Evolutionary conservation across 2,329 filamentous ascomycete genomes (phyloP), one percentile per base, ranked within the genome.

Genomic region (Penicillium sp.): DNA sequence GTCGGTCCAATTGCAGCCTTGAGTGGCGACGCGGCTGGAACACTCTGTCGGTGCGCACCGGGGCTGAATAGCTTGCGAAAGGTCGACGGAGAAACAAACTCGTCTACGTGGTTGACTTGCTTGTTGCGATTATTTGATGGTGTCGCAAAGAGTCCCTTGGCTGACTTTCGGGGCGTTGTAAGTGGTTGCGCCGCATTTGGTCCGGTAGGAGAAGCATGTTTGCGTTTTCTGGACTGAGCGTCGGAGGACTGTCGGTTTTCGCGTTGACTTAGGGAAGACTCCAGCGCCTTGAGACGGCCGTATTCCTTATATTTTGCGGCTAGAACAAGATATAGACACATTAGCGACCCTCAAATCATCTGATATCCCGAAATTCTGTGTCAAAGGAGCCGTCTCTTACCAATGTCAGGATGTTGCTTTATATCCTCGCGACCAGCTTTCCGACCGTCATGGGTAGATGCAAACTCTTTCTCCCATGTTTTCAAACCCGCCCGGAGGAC

Each of bases 221-320:
- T 76, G 57, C 78, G 72, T 54, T 76, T 79, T 28, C 70, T 74
- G 8, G 68, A 64, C 45, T 65, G 55, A 56, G 63, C 30, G 54
- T 67, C 61, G 60, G 45, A 9, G 53, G 61, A 40, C 65, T 65
- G 56, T 13, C 66, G 63, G 35, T 65, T 68, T 44, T 70, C 70
- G 42, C 66, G 66, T 49, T 64, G 60, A 30, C 17, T 62, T 30
- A 69, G 51, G 17, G 67, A 63, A n/a, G 71, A 65, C 47, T 77
- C 75, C 35, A 74, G 70, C 17, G 75, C 70, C 58, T 81, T 79
- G 5, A 83, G 63, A 44, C 75, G 76, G 33, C 75, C 74, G 68
- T 83, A 83, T 50, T 78, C 72, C 60, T 82, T 83, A 71, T 83
- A 83, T 73, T 83, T 83, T 5, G 75, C 73, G 28, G 80, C 81